Conservation (phyloP, 805 yeast species). For the Candida morakotiae region DNA sequence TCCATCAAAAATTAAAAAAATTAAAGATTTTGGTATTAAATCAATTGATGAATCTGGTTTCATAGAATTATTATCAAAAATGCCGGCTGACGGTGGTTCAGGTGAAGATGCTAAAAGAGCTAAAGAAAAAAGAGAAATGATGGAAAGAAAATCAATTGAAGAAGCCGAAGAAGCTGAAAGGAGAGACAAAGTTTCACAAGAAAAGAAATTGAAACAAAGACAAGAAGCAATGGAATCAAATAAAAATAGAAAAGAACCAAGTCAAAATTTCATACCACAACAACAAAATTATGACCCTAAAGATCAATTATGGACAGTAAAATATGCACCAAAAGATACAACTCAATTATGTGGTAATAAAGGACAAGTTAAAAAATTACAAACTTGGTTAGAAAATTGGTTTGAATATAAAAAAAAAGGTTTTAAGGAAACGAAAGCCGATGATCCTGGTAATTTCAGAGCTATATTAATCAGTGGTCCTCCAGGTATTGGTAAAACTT, state of each 20-base stretch:
- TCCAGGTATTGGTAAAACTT: constrained; percentile 83
- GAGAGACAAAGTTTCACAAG: constrained; percentile 41
- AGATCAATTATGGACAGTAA: constrained; percentile 86
- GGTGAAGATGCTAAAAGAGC: constrained; percentile 78
- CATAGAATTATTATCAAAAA: constrained; percentile 59
- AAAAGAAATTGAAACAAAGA: constrained; percentile 1
- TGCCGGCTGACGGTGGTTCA: constrained; percentile 92
- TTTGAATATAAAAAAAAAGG: constrained; percentile 49
- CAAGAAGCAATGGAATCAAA: background rate
- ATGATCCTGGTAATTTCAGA: constrained; percentile 66
- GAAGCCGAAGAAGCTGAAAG: constrained; percentile 43
- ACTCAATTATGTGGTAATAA: constrained; percentile 90
- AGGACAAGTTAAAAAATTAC: constrained; percentile 61
- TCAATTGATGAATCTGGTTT: constrained; percentile 88
- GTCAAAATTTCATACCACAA: constrained; percentile 12
- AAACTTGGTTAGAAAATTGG: constrained; percentile 80
- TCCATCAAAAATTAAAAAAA: constrained; percentile 84
- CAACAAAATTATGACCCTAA: constrained; percentile 37
- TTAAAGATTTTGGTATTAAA: constrained; percentile 67
- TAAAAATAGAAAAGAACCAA: background rate
- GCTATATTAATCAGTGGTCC: constrained; percentile 88
- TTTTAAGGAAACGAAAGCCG: constrained; percentile 55
- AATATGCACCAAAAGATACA: constrained; percentile 78
- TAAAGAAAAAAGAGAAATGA: constrained; percentile 61
- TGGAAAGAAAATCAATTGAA: constrained; percentile 52